Evolutionary conservation across 345 rosid genomes (phyloP).

Genomic region (Camelina sativa): DNA sequence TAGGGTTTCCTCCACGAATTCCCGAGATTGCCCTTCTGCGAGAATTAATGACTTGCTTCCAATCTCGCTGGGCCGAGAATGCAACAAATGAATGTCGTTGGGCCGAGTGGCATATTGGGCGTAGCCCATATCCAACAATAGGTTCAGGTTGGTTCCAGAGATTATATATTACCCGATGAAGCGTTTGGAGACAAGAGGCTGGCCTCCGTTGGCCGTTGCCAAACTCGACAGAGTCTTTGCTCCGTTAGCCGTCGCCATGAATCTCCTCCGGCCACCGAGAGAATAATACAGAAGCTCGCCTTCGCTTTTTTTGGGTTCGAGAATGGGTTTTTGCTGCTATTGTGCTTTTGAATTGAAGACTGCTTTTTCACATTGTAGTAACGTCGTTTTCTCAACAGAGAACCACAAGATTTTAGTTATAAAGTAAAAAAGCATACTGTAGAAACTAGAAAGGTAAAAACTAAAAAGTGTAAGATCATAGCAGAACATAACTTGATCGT

Average conservation of each 20-base stretch:
- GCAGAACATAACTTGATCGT: neutral
- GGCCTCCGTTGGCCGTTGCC: constrained; percentile 42
- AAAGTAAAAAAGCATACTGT: too few relatives aligned
- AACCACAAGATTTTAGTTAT: neutral
- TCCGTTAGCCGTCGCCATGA: constrained; percentile 46
- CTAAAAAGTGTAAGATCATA: neutral
- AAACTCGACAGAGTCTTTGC: constrained; percentile 40
- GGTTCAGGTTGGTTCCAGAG: neutral
- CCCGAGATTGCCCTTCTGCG: too few relatives aligned
- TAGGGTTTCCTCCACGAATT: too few relatives aligned
- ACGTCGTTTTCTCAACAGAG: constrained; percentile 25
- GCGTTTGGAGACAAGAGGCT: constrained; percentile 93
- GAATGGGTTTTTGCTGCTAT: neutral
- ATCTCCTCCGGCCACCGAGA: constrained; percentile 38
- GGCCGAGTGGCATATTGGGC: neutral
- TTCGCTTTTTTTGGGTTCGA: constrained; percentile 9
- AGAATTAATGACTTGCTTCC: too few relatives aligned
- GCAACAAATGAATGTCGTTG: too few relatives aligned
- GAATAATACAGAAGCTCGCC: constrained; percentile 14
- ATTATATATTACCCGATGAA: constrained; percentile 61
- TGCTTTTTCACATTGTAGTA: neutral
- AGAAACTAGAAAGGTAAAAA: too few relatives aligned
- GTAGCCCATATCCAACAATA: too few relatives aligned
- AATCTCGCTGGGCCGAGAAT: too few relatives aligned
- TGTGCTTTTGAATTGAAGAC: neutral